Conservation (phyloP, 257 asterid species). For the Capsicum baccatum region DNA sequence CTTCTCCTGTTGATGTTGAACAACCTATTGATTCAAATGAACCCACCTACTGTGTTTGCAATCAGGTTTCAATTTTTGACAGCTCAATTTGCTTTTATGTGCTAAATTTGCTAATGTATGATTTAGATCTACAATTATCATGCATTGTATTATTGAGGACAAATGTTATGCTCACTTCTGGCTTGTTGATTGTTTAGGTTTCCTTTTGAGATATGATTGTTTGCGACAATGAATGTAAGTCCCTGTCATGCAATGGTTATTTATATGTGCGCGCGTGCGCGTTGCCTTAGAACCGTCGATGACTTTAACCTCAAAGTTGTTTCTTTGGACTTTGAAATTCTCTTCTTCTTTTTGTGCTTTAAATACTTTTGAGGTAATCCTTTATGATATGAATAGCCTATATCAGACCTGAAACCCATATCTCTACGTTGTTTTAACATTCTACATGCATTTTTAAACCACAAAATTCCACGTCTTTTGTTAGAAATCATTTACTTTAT, state of each 20-base stretch:
- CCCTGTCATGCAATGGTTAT: constrained; percentile 27
- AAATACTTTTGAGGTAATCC: not conserved
- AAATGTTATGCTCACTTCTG: constrained; percentile 26
- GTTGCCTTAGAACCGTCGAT: not conserved
- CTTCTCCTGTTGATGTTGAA: constrained; percentile 71
- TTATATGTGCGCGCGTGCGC: not conserved
- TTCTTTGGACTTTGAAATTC: not conserved
- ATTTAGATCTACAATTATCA: not conserved
- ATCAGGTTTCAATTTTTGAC: constrained; percentile 63
- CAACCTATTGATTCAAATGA: constrained; percentile 96
- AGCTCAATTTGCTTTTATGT: constrained; percentile 24
- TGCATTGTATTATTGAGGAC: not conserved
- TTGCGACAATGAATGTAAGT: constrained; percentile 90
- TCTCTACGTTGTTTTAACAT: not conserved
- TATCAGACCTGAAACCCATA: not conserved
- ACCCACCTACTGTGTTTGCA: constrained; percentile 95
- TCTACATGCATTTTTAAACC: not conserved
- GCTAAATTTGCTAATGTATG: not conserved
- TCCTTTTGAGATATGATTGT: constrained; percentile 99
- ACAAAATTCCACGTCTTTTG: not conserved
- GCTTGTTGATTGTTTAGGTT: constrained; percentile 57
- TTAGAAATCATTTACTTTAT: not conserved
- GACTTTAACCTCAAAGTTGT: not conserved
- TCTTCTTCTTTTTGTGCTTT: not conserved
- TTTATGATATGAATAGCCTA: not conserved